A percentile compares a stretch with the other conserved stretches of the same genome.
phyloP scores from a whole-genome alignment of 495 filamentous ascomycete species.

The Trypethelium eluteriae region DNA sequence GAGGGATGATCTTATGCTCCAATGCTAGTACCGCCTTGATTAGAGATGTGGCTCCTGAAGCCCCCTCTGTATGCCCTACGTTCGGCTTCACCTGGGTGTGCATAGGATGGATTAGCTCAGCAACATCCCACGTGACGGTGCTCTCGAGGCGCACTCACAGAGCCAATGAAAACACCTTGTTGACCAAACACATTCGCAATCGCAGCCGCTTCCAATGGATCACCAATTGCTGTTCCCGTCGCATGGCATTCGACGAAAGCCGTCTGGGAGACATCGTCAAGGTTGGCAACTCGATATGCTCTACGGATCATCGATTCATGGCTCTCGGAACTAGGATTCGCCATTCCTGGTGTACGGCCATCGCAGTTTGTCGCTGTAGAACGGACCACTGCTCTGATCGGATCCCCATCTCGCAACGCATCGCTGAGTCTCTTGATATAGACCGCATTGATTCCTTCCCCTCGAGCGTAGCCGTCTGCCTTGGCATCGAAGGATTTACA shows the following conservation, averaged over 20 bases:
- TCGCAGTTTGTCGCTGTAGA: conserved; percentile 14
- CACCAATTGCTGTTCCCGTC: conserved; percentile 14
- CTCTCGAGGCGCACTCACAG: background rate
- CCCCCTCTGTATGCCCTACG: conserved; percentile 45
- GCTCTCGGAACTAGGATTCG: conserved; percentile 8
- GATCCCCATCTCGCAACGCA: conserved; percentile 36
- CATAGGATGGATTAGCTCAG: background rate
- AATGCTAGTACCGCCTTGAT: conserved; percentile 54
- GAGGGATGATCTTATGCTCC: conserved; percentile 46
- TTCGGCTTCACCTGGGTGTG: conserved; percentile 5
- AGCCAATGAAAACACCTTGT: background rate
- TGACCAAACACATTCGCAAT: background rate
- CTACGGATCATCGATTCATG: conserved; percentile 13
- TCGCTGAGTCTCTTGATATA: conserved; percentile 36
- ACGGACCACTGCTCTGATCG: conserved; percentile 30
- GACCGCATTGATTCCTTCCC: conserved; percentile 34
- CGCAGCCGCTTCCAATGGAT: conserved; percentile 12
- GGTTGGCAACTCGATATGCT: conserved; percentile 10
- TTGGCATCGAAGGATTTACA: conserved; percentile 14
- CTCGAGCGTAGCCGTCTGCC: conserved; percentile 35
- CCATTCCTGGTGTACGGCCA: conserved; percentile 11
- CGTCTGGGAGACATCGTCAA: conserved; percentile 20
- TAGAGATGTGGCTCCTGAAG: conserved; percentile 49
- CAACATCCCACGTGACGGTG: background rate
- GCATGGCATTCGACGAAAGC: conserved; percentile 22